phyloP scores from a whole-genome alignment of 1,284 basidiomycete genomes.

The Trametes sp. region DNA sequence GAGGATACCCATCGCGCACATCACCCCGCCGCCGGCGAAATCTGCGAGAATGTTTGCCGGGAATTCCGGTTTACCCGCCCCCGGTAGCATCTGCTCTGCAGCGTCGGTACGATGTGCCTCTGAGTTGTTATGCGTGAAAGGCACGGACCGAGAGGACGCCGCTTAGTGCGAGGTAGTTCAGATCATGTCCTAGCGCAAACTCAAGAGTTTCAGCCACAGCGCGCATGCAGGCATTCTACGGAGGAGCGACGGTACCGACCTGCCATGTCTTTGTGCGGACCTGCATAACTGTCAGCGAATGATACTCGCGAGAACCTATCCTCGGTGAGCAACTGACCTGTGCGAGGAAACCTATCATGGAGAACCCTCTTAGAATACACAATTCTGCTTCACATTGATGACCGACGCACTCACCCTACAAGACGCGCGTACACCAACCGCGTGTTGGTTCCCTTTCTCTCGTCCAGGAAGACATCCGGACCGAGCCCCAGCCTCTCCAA shows the following conservation, averaged over 20 bases:
- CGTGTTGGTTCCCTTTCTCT: conserved; percentile 59
- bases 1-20: conserved; percentile 78
- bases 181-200: conserved; percentile 69
- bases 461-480: conserved; percentile 70
- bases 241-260: conserved; percentile 48
- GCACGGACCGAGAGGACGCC: conserved; percentile 74
- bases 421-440: conserved; percentile 71
- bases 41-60: conserved; percentile 83
- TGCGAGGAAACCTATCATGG: conserved; percentile 59
- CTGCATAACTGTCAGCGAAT: conserved; percentile 42
- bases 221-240: neutral
- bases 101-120: neutral
- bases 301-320: neutral
- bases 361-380: conserved; percentile 6
- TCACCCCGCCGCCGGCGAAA: conserved; percentile 83
- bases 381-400: neutral
- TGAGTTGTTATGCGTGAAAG: neutral
- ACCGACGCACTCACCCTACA: conserved; percentile 57
- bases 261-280: conserved; percentile 72
- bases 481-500: conserved; percentile 82
- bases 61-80: conserved; percentile 71
- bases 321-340: conserved; percentile 55
- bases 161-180: conserved; percentile 87
- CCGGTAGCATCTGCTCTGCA: conserved; percentile 68
- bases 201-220: neutral